Conservation (phyloP, 148 eudicot genomes). For the Diospyros lotus region DNA sequence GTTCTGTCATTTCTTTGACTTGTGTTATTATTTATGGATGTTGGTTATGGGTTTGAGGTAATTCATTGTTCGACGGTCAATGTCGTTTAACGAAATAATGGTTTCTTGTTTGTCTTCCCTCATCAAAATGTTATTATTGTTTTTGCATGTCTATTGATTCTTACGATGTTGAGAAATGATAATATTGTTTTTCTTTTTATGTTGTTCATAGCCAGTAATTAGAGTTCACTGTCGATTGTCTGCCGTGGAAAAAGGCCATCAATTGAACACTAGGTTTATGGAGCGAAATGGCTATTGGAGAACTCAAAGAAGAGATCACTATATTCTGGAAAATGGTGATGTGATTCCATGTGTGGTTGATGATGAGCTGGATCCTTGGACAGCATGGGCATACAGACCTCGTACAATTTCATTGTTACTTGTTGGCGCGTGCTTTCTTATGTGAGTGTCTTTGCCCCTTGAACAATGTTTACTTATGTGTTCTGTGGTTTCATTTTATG, state of each 20-base stretch:
- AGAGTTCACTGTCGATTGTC: neutral
- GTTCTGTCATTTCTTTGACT: neutral
- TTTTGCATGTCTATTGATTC: neutral
- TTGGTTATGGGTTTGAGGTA: slow-evolving; percentile 1
- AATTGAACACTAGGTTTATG: slow-evolving; percentile 28
- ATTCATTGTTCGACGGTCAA: neutral
- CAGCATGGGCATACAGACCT: slow-evolving; percentile 97
- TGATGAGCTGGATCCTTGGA: slow-evolving; percentile 96
- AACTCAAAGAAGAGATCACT: slow-evolving; percentile 24
- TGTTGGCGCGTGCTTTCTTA: slow-evolving; percentile 88
- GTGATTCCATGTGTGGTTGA: slow-evolving; percentile 33
- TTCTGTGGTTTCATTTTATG: neutral
- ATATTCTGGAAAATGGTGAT: slow-evolving; percentile 53
- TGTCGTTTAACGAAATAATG: neutral
- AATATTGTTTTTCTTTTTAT: neutral
- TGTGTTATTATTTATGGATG: neutral
- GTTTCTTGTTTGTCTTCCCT: neutral
- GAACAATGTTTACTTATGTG: neutral
- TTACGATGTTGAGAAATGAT: neutral
- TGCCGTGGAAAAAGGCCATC: slow-evolving; percentile 15
- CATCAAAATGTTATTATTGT: neutral
- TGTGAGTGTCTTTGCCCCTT: slow-evolving; percentile 48
- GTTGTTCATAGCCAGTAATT: neutral
- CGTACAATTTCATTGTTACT: slow-evolving; percentile 80
- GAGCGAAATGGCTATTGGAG: slow-evolving; percentile 46